Evolutionary conservation across 768 basidiomycete species (phyloP).

Genomic region (Russula virescens): DNA sequence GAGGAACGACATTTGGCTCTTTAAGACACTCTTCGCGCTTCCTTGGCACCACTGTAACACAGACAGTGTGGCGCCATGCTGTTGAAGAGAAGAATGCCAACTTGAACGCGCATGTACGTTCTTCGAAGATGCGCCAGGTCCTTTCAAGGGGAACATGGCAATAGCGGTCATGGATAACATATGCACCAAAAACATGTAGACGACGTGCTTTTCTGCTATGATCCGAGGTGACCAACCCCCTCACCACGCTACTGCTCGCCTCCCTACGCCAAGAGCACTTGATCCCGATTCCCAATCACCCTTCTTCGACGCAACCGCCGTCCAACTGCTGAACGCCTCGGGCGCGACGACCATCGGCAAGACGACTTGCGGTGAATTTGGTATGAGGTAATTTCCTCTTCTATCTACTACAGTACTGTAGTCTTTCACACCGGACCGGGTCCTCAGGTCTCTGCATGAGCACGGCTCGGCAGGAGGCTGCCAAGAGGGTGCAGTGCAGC

Average conservation of each 20-base stretch:
- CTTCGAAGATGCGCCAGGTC: not conserved
- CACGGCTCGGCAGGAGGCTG: too few species aligned
- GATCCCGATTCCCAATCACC: too few species aligned
- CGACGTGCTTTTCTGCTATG: constrained; percentile 76
- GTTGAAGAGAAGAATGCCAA: constrained; percentile 32
- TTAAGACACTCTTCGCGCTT: constrained; percentile 2
- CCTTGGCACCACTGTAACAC: not conserved
- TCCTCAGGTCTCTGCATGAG: constrained; percentile 51
- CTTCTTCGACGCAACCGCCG: constrained; percentile 85
- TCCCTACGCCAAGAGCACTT: too few species aligned
- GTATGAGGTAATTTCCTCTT: constrained; percentile 99
- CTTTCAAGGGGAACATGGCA: too few species aligned
- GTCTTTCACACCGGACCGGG: not conserved
- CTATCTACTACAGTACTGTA: too few species aligned
- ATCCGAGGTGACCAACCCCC: constrained; percentile 54
- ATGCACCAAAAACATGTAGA: constrained; percentile 55
- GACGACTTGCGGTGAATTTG: constrained; percentile 96
- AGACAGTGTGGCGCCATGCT: constrained; percentile 8
- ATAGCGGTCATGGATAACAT: too few species aligned
- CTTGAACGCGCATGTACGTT: constrained; percentile 49
- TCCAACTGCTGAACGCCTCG: constrained; percentile 48
- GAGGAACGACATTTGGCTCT: not conserved
- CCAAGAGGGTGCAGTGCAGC: constrained; percentile 92
- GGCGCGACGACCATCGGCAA: constrained; percentile 81
- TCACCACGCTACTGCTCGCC: too few species aligned